Conservation (phyloP, 805 yeast species). For the Wickerhamiella kurtzmanii region DNA sequence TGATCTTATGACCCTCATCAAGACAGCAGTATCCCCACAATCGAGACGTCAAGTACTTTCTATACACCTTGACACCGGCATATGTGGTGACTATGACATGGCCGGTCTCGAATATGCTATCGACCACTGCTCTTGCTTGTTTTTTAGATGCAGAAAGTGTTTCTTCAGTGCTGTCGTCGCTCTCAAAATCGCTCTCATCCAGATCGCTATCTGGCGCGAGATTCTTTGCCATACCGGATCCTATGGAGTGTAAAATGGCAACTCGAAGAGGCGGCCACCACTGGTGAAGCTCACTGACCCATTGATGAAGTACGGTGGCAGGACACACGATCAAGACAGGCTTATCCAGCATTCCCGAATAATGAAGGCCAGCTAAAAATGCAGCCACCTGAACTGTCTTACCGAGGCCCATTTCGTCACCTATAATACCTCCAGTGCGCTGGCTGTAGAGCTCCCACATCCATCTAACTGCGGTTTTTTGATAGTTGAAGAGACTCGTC, state of each 20-base stretch:
- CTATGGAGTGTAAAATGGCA: slow-evolving; percentile 80
- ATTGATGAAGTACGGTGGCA: slow-evolving; percentile 88
- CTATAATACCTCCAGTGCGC: slow-evolving; percentile 85
- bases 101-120: slow-evolving; percentile 51
- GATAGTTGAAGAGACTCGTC: slow-evolving; percentile 79
- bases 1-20: slow-evolving; percentile 94
- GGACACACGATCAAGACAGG: slow-evolving; percentile 89
- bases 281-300: slow-evolving; percentile 91
- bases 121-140: slow-evolving; percentile 37
- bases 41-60: slow-evolving; percentile 45
- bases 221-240: slow-evolving; percentile 57
- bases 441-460: slow-evolving; percentile 86
- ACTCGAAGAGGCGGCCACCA: slow-evolving; percentile 98
- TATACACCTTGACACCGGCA: slow-evolving; percentile 65
- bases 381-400: slow-evolving; percentile 89
- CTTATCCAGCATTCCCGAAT: slow-evolving; percentile 55
- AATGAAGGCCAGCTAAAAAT: slow-evolving; percentile 80
- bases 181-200: slow-evolving; percentile 10
- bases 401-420: slow-evolving; percentile 98
- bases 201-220: slow-evolving; percentile 12
- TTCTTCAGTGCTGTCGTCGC: background rate
- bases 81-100: slow-evolving; percentile 86
- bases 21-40: slow-evolving; percentile 84
- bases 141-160: slow-evolving; percentile 22
- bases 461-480: slow-evolving; percentile 96